phyloP scores from a whole-genome alignment of 495 filamentous ascomycete genomes.

The Viridothelium virens region DNA sequence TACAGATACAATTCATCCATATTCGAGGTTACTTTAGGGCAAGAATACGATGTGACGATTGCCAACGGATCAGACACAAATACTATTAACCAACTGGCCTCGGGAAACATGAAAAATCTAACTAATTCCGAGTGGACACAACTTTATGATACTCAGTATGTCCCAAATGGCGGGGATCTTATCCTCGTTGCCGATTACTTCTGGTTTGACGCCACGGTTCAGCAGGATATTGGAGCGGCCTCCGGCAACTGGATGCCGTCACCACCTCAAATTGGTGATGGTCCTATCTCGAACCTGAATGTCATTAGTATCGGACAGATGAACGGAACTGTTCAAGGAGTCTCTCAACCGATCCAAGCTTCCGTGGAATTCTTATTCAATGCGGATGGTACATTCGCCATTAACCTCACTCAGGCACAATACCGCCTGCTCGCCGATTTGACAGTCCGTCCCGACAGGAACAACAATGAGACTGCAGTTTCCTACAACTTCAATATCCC shows the following conservation, averaged over 20 bases:
- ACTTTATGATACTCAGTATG: background rate
- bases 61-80: background rate
- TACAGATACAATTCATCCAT: constrained; percentile 4
- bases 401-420: background rate
- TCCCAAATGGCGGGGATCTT: background rate
- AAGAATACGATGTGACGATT: background rate
- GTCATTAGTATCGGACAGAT: background rate
- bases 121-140: background rate
- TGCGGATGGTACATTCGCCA: background rate
- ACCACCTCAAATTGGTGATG: too few relatives aligned
- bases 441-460: background rate
- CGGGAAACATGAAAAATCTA: background rate
- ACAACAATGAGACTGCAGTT: background rate
- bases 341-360: background rate
- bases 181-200: background rate
- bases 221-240: background rate
- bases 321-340: background rate
- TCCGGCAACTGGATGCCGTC: too few relatives aligned
- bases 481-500: background rate
- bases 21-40: background rate
- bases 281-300: too few relatives aligned
- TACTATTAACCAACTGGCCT: background rate
- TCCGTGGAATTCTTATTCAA: background rate
- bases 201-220: background rate
- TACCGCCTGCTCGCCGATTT: background rate